Evolutionary conservation across 78 protist species (phyloP), one percentile per base, ranked within the genome.

Genomic region (Dictyostelium capitatum): DNA sequence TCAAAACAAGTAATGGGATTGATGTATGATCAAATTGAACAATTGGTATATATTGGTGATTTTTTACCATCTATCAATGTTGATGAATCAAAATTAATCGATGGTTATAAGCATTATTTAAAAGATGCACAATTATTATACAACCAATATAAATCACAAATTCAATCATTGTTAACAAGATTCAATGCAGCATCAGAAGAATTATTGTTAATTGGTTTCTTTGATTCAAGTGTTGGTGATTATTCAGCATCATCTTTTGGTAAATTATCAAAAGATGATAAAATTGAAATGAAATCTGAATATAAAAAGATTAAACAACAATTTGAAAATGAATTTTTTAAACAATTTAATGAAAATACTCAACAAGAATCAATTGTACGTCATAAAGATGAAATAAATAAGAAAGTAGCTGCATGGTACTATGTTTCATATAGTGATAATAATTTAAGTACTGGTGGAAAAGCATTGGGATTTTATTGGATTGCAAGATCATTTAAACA

Each of bases 401-500:
- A 73, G 12, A 73, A 73, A 14, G 4, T 73, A 0, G 20, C 59
- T 0, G 79, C 79, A 1, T 73, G 79, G 79, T 73, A 73, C 1
- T n/a, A n/a, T n/a, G 79, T 73, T 10, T 10, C 79, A 0, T 73
- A 73, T n/a, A 20, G 53, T 73, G 79, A 73, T 73, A 9, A 6
- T 0, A 10, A 32, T 32, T 3, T 30, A 1, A 47, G 30, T 32
- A 37, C 6, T 37, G 43, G 43, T 37, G 43, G 43, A 3, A 67
- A 47, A 17, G 75, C 75, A 17, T 67, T 67, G 15, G 75, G 75
- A 28, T 67, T 67, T 19, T 67, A 67, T 67, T 67, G 75, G 75
- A 32, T 67, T 6, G 75, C 48, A 6, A 32, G 75, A 28, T 17
- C 19, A 17, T 67, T 32, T 37, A 67, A 67, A 32, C 41, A 67